phyloP scores from a whole-genome alignment of 108 stramenopile genomes.

The Discostella stelligeroides region DNA sequence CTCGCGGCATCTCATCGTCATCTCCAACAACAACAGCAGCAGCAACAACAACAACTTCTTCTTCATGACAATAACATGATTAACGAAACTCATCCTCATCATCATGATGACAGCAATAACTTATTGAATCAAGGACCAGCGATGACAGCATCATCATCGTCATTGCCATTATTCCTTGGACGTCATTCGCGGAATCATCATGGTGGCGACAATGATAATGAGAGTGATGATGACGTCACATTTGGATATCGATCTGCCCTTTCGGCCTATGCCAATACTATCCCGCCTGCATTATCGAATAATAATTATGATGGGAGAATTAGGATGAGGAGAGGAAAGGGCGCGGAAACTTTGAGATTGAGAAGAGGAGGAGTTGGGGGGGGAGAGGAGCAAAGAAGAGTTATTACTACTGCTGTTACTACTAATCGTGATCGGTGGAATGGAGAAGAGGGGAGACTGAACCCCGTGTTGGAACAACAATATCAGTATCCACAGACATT shows the following conservation, averaged over 20 bases:
- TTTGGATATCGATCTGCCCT: constrained; percentile 47
- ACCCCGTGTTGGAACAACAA: constrained; percentile 17
- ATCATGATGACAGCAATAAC: too few relatives aligned
- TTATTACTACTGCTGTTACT: background rate
- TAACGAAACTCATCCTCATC: too few relatives aligned
- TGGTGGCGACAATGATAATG: background rate
- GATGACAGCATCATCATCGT: too few relatives aligned
- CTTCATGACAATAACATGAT: background rate
- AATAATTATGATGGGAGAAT: constrained; percentile 34
- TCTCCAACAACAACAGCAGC: constrained; percentile 9
- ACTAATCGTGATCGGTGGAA: background rate
- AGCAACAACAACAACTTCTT: background rate
- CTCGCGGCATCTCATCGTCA: background rate
- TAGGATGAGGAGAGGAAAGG: background rate
- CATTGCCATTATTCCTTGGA: too few relatives aligned
- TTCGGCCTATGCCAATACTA: constrained; percentile 36
- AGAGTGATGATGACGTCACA: background rate
- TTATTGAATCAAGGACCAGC: too few relatives aligned
- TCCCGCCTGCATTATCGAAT: constrained; percentile 27
- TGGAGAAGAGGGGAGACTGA: background rate
- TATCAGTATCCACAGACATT: background rate
- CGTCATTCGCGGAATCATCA: too few relatives aligned
- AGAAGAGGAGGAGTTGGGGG: background rate
- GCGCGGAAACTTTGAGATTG: constrained; percentile 11
- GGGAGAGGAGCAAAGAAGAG: background rate